These are phyloP conservation scores for Danielia oregonensis DNA, from an alignment of 805 yeast species.

Conservation along the genomic window DNA sequence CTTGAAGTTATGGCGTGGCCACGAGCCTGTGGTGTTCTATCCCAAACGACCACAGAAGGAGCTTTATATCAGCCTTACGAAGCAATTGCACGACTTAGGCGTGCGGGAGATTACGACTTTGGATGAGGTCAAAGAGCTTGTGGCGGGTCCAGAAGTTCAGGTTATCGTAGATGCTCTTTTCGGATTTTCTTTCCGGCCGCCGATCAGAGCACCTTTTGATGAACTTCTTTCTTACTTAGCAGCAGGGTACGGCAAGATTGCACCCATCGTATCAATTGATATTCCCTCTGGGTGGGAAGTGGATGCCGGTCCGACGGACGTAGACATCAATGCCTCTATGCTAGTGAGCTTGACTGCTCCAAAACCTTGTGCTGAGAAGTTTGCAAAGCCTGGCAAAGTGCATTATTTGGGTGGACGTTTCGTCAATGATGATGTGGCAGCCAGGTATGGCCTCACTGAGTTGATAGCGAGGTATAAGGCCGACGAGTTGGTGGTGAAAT, in stretches of 20 bases:
- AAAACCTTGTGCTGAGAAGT: constrained; percentile 70
- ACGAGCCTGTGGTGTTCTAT: constrained; percentile 70
- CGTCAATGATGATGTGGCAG: constrained; percentile 61
- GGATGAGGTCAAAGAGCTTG: constrained; percentile 23
- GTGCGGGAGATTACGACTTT: constrained; percentile 51
- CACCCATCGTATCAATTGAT: constrained; percentile 79
- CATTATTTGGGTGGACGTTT: constrained; percentile 95
- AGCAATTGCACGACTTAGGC: constrained; percentile 65
- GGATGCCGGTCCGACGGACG: constrained; percentile 57
- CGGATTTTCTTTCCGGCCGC: constrained; percentile 92
- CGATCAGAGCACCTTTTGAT: constrained; percentile 75
- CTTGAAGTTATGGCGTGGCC: constrained; percentile 68
- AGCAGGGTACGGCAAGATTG: constrained; percentile 33
- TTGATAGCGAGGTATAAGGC: constrained; percentile 25
- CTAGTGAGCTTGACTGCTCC: constrained; percentile 91
- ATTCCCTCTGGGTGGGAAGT: constrained; percentile 98
- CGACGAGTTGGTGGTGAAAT: constrained; percentile 36
- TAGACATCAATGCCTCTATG: constrained; percentile 55
- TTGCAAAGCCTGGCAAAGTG: constrained; percentile 30
- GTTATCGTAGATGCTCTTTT: constrained; percentile 73
- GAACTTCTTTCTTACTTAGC: constrained; percentile 28
- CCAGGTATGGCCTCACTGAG: constrained; percentile 66
- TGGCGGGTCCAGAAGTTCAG: constrained; percentile 22
- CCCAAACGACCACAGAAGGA: constrained; percentile 61
- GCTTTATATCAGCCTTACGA: constrained; percentile 56